Conservation (phyloP, 2,329 filamentous ascomycete genomes). For the Colletotrichum sp. region DNA sequence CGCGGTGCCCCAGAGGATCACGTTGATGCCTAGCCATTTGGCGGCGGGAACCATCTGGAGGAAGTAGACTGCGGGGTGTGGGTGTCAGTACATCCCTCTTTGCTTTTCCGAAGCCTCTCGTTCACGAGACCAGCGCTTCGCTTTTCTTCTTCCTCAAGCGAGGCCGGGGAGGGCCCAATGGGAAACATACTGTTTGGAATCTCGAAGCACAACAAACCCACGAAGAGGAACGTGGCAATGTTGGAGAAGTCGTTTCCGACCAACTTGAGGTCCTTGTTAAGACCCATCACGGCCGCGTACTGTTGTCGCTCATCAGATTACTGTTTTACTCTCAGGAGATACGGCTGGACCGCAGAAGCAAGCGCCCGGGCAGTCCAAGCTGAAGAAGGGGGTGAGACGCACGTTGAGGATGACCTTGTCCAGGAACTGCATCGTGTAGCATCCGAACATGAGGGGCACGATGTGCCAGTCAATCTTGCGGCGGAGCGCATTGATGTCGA, state of each 20-base stretch:
- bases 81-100: neutral
- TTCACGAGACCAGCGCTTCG: neutral
- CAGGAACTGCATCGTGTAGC: conserved; percentile 68
- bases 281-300: conserved; percentile 72
- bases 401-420: conserved; percentile 71
- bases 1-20: conserved; percentile 63
- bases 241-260: conserved; percentile 67
- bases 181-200: conserved; percentile 57
- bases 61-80: conserved; percentile 50
- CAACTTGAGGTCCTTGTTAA: conserved; percentile 59
- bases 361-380: neutral
- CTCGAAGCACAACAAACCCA: conserved; percentile 64
- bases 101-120: neutral
- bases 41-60: conserved; percentile 65
- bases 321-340: neutral
- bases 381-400: conserved; percentile 26
- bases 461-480: conserved; percentile 64
- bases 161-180: conserved; percentile 20
- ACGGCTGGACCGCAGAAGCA: neutral
- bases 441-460: conserved; percentile 65
- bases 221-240: conserved; percentile 66
- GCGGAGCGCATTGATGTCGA: conserved; percentile 51
- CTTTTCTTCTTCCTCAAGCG: neutral
- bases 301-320: conserved; percentile 30
- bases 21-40: conserved; percentile 65